Percentiles rank a stretch among this genome's conserved stretches.
These are phyloP conservation scores for Metarhizium sp. DNA, from an alignment of 2,329 filamentous ascomycete species.

Conservation along the genomic window DNA sequence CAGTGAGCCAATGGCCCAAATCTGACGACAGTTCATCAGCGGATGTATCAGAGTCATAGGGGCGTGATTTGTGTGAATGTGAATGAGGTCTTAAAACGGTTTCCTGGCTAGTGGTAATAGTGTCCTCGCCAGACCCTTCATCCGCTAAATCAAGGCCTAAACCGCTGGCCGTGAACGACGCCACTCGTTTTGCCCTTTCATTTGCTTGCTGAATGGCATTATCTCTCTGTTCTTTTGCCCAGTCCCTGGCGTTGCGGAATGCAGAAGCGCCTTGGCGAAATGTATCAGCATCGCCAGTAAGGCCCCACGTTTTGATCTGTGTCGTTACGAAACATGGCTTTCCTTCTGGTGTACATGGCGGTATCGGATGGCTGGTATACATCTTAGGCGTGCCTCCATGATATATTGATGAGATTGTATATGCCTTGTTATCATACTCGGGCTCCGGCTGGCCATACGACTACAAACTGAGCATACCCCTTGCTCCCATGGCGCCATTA, in stretches of 20 bases:
- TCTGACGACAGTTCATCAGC: not conserved
- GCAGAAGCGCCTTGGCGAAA: constrained; percentile 2
- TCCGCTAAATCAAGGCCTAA: not conserved
- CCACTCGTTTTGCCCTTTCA: not conserved
- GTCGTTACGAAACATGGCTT: not conserved
- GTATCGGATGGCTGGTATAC: constrained; percentile 2
- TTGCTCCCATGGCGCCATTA: constrained; percentile 24
- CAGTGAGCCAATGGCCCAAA: not conserved
- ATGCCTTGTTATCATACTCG: constrained; percentile 2
- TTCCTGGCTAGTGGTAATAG: not conserved
- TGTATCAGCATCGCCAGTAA: not conserved
- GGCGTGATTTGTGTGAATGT: not conserved
- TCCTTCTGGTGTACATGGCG: not conserved
- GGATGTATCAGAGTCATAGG: not conserved
- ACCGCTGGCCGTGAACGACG: not conserved
- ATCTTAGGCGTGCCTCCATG: not conserved
- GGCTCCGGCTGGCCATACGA: constrained; percentile 14
- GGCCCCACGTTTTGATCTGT: not conserved
- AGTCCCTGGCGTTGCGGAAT: constrained; percentile 2
- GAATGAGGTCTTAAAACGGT: not conserved
- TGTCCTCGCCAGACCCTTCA: not conserved
- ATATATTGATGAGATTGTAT: not conserved
- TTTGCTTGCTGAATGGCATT: not conserved
- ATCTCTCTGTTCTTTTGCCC: constrained; percentile 1
- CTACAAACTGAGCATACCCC: constrained; percentile 24